phyloP scores from a whole-genome alignment of 2,329 filamentous ascomycete genomes.

The Parasarocladium wereldwijsianum region DNA sequence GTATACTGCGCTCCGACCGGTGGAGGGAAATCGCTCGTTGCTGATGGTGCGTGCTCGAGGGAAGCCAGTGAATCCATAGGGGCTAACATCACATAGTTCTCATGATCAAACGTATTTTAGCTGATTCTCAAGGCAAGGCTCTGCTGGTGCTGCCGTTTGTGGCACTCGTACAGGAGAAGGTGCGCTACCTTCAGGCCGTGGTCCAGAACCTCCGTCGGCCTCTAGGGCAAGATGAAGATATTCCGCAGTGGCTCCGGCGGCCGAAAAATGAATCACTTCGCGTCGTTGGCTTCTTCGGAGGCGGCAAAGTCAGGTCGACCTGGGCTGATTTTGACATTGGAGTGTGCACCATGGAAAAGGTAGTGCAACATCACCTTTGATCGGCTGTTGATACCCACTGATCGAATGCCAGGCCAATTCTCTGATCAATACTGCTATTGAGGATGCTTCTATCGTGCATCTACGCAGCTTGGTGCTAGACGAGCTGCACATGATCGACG shows the following conservation, averaged over 20 bases:
- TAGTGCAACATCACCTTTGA: slow-evolving; percentile 6
- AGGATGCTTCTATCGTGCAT: slow-evolving; percentile 50
- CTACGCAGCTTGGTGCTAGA: slow-evolving; percentile 57
- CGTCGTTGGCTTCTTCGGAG: slow-evolving; percentile 62
- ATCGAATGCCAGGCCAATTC: slow-evolving; percentile 46
- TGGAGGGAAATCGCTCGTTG: slow-evolving; percentile 64
- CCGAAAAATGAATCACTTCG: slow-evolving; percentile 44
- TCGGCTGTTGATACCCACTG: slow-evolving; percentile 3
- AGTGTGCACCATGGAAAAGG: slow-evolving; percentile 68
- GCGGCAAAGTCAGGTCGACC: slow-evolving; percentile 48
- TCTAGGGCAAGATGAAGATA: slow-evolving; percentile 17
- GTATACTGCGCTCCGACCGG: slow-evolving; percentile 72
- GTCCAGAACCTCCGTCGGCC: slow-evolving; percentile 41
- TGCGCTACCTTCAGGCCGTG: slow-evolving; percentile 55
- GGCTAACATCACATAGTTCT: slow-evolving; percentile 29
- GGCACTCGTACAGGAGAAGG: slow-evolving; percentile 66
- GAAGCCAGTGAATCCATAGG: not conserved
- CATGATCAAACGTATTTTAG: slow-evolving; percentile 57
- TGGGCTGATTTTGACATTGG: slow-evolving; percentile 68
- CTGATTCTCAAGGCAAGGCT: slow-evolving; percentile 48
- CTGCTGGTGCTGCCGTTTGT: slow-evolving; percentile 65
- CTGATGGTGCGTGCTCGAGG: slow-evolving; percentile 30
- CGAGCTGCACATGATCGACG: slow-evolving; percentile 72
- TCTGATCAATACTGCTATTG: slow-evolving; percentile 58
- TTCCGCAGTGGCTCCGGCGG: slow-evolving; percentile 33